These are phyloP conservation scores for Nematocida sp. DNA, from an alignment of 371 early-diverging fungal species.

Conservation along the genomic window DNA sequence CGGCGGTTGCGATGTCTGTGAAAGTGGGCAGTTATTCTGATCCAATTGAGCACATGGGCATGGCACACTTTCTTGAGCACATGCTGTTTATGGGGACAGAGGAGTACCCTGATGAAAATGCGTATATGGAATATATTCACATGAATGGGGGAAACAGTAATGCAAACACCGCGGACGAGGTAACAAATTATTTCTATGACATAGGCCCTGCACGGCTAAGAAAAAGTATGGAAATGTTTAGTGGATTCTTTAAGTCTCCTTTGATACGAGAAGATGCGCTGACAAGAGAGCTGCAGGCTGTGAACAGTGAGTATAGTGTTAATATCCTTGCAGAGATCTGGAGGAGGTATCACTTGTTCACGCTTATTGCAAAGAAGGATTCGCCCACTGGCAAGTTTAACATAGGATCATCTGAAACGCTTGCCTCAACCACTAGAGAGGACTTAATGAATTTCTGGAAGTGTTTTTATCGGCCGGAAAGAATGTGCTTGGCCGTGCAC, in stretches of 20 bases:
- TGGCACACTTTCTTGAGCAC: slow-evolving; percentile 97
- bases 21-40: slow-evolving; percentile 79
- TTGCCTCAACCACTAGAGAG: slow-evolving; percentile 55
- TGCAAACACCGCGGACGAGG: slow-evolving; percentile 82
- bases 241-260: slow-evolving; percentile 68
- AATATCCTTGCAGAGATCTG: slow-evolving; percentile 51
- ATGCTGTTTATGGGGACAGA: slow-evolving; percentile 79
- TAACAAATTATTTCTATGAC: slow-evolving; percentile 90
- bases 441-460: slow-evolving; percentile 61
- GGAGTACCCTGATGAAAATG: slow-evolving; percentile 64
- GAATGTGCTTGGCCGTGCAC: slow-evolving; percentile 64
- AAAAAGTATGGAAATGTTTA: slow-evolving; percentile 79
- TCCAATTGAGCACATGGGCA: slow-evolving; percentile 76
- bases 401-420: slow-evolving; percentile 61
- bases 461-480: slow-evolving; percentile 54
- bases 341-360: slow-evolving; percentile 53
- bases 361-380: slow-evolving; percentile 42
- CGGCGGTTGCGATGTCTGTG: slow-evolving; percentile 71
- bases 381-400: slow-evolving; percentile 52
- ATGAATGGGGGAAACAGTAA: slow-evolving; percentile 85
- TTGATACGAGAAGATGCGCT: slow-evolving; percentile 63
- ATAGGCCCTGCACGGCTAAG: slow-evolving; percentile 78
- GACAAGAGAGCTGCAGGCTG: slow-evolving; percentile 67
- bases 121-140: slow-evolving; percentile 74
- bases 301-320: slow-evolving; percentile 67